A percentile compares a stretch with the other conserved stretches of the same genome.
These are phyloP conservation scores for Lactarius sanguifluus DNA, from an alignment of 768 basidiomycete genomes.

Conservation along the genomic window DNA sequence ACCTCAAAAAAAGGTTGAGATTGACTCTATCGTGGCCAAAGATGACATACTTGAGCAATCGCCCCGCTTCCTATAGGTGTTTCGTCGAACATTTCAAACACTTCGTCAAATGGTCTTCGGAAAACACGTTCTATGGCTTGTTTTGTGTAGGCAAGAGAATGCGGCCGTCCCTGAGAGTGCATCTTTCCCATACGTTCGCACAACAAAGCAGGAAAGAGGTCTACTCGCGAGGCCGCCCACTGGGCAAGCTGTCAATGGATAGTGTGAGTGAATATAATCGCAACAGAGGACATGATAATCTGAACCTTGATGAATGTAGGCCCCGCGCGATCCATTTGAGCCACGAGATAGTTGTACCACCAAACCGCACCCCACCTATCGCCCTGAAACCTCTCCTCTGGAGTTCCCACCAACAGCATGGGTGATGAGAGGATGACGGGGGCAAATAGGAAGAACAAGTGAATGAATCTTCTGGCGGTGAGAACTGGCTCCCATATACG, in stretches of 20 bases:
- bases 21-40: not conserved
- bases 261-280: not conserved
- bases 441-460: constrained; percentile 78
- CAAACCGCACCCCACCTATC: constrained; percentile 92
- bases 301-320: constrained; percentile 95
- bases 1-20: constrained; percentile 49
- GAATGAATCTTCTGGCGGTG: constrained; percentile 79
- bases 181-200: constrained; percentile 83
- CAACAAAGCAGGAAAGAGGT: constrained; percentile 84
- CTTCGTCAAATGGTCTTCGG: constrained; percentile 75
- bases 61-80: constrained; percentile 95
- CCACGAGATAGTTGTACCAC: constrained; percentile 94
- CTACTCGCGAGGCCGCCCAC: constrained; percentile 96
- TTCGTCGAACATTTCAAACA: constrained; percentile 88
- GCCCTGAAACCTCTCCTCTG: constrained; percentile 55
- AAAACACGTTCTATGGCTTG: constrained; percentile 82
- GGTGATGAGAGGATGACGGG: constrained; percentile 85
- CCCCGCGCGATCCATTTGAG: constrained; percentile 90
- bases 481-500: constrained; percentile 82
- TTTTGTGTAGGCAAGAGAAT: constrained; percentile 78
- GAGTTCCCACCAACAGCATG: constrained; percentile 72
- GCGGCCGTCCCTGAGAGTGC: constrained; percentile 85
- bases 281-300: constrained; percentile 6
- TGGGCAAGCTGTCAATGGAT: constrained; percentile 73
- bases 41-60: constrained; percentile 77